A percentile compares a stretch with the other conserved stretches of the same genome.
Conservation (phyloP, 1,139 yeast genomes). For the Candida dubliniensis region DNA sequence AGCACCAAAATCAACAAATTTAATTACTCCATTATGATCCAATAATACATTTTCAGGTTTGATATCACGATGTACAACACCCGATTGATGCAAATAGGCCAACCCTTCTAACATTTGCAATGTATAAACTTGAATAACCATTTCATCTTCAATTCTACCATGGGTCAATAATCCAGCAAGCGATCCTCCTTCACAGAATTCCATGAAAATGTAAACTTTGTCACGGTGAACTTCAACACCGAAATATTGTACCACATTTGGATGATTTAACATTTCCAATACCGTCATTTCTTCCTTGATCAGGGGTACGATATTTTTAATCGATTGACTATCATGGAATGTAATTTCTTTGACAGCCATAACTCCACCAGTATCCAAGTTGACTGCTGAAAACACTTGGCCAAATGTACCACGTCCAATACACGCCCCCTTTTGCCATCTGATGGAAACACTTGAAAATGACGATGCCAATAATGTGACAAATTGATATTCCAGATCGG, state of each 20-base stretch:
- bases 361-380: slow-evolving; percentile 91
- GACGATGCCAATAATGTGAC: slow-evolving; percentile 86
- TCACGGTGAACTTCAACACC: slow-evolving; percentile 98
- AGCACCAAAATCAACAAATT: slow-evolving; percentile 96
- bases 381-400: slow-evolving; percentile 86
- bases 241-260: slow-evolving; percentile 91
- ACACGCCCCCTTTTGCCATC: slow-evolving; percentile 96
- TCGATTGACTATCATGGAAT: slow-evolving; percentile 84
- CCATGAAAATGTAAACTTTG: slow-evolving; percentile 95
- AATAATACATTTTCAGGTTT: slow-evolving; percentile 92
- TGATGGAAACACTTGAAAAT: slow-evolving; percentile 83
- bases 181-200: slow-evolving; percentile 95
- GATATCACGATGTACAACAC: slow-evolving; percentile 95
- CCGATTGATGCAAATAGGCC: slow-evolving; percentile 90
- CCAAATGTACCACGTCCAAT: slow-evolving; percentile 98
- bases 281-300: slow-evolving; percentile 97
- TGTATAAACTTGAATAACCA: slow-evolving; percentile 87
- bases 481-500: slow-evolving; percentile 84
- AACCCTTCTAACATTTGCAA: slow-evolving; percentile 93
- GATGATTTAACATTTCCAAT: slow-evolving; percentile 90
- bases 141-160: slow-evolving; percentile 94
- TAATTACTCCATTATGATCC: slow-evolving; percentile 90
- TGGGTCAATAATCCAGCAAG: slow-evolving; percentile 74
- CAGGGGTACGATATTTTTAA: slow-evolving; percentile 81
- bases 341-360: slow-evolving; percentile 96